These are phyloP conservation scores for Deuterostichococcus epilithicus DNA, from an alignment of 139 green algal genomes.

Conservation along the genomic window DNA sequence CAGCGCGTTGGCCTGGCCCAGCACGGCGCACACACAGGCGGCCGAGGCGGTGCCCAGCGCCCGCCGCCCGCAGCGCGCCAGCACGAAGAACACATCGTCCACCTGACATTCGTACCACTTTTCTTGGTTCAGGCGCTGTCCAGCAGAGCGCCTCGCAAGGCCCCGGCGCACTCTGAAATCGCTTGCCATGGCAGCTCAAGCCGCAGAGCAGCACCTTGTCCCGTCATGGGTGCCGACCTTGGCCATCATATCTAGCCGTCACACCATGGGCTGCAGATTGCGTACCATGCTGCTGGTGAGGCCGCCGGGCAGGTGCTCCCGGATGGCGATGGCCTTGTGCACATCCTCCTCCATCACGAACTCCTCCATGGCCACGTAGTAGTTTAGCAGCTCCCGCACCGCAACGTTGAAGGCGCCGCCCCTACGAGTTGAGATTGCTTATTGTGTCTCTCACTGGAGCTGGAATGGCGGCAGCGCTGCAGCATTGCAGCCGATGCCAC, in stretches of 20 bases:
- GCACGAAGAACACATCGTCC: slow-evolving; percentile 94
- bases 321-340: slow-evolving; percentile 83
- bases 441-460: not conserved
- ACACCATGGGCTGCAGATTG: too few relatives aligned
- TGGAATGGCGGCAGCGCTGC: too few relatives aligned
- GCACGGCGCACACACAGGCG: slow-evolving; percentile 44
- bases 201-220: too few relatives aligned
- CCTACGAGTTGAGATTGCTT: not conserved
- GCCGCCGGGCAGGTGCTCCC: slow-evolving; percentile 61
- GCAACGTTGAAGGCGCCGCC: slow-evolving; percentile 52
- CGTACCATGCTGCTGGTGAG: slow-evolving; percentile 72
- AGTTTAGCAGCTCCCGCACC: slow-evolving; percentile 74
- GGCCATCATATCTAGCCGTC: too few relatives aligned
- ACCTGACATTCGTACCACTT: too few relatives aligned
- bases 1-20: slow-evolving; percentile 37
- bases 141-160: too few relatives aligned
- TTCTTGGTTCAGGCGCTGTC: too few relatives aligned
- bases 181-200: too few relatives aligned
- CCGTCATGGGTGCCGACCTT: too few relatives aligned
- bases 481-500: too few relatives aligned
- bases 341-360: slow-evolving; percentile 87
- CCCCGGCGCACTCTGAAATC: too few relatives aligned
- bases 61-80: slow-evolving; percentile 72
- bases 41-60: slow-evolving; percentile 61
- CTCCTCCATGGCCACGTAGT: slow-evolving; percentile 91